These are phyloP conservation scores for Geotrichum cucujoidarum DNA, from an alignment of 1,139 yeast genomes.

Conservation along the genomic window DNA sequence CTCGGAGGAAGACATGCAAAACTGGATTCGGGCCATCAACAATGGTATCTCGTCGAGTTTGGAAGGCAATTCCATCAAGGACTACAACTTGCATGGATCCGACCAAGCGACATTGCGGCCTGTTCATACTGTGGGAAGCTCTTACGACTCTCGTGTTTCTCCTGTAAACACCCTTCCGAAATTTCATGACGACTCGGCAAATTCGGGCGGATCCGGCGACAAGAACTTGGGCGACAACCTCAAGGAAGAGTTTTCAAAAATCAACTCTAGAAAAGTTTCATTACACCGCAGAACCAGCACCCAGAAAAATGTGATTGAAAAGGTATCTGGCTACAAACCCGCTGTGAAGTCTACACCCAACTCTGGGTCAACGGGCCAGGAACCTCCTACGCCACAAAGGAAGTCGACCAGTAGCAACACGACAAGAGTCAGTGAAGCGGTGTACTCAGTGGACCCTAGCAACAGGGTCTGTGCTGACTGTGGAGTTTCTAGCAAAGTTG, in stretches of 20 bases:
- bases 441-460: conserved; percentile 41
- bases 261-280: conserved; percentile 16
- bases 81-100: neutral
- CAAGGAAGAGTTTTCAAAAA: conserved; percentile 14
- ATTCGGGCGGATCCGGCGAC: neutral
- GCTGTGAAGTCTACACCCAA: conserved; percentile 1
- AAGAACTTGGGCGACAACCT: conserved; percentile 12
- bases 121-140: neutral
- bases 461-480: conserved; percentile 78
- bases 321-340: conserved; percentile 3
- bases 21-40: conserved; percentile 60
- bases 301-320: conserved; percentile 4
- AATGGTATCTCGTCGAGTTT: conserved; percentile 36
- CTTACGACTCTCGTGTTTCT: conserved; percentile 4
- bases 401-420: neutral
- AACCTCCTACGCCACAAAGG: neutral
- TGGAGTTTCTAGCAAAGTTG: conserved; percentile 56
- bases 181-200: conserved; percentile 2
- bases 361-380: neutral
- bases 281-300: conserved; percentile 15
- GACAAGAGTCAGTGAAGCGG: conserved; percentile 20
- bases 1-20: conserved; percentile 58
- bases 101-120: conserved; percentile 9
- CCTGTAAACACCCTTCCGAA: conserved; percentile 4
- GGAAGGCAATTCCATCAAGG: conserved; percentile 14